Conservation (phyloP, 371 early-diverging fungal genomes). For the Circinella minor region DNA sequence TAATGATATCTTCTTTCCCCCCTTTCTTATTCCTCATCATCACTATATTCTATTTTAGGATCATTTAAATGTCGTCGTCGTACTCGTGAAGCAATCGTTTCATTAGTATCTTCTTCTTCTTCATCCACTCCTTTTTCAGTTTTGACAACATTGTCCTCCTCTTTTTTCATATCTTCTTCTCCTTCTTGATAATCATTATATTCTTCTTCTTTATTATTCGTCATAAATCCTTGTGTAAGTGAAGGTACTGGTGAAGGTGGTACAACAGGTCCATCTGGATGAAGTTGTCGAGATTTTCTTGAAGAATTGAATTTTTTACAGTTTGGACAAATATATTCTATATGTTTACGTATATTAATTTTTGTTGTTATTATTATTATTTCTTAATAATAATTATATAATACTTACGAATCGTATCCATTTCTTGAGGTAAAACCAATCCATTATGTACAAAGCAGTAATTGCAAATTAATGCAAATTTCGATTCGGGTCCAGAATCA, state of each 20-base stretch:
- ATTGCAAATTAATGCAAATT: slow-evolving; percentile 90
- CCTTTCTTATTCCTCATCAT: too few species aligned
- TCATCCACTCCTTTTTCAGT: background rate
- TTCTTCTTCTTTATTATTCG: background rate
- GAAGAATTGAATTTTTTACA: slow-evolving; percentile 32
- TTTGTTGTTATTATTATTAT: too few species aligned
- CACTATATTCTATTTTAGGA: background rate
- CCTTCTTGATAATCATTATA: background rate
- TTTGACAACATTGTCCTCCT: background rate
- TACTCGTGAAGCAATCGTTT: slow-evolving; percentile 15
- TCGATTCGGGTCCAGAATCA: slow-evolving; percentile 71
- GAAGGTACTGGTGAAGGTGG: slow-evolving; percentile 12
- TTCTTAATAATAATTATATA: too few species aligned
- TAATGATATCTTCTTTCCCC: too few species aligned
- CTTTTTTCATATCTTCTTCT: background rate
- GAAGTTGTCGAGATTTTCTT: slow-evolving; percentile 27
- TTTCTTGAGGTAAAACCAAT: slow-evolving; percentile 79
- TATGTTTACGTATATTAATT: background rate
- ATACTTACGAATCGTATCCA: slow-evolving; percentile 65
- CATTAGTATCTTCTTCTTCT: background rate
- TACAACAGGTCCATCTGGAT: slow-evolving; percentile 22
- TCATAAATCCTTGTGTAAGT: background rate
- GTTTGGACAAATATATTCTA: slow-evolving; percentile 29
- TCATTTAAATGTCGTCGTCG: slow-evolving; percentile 6
- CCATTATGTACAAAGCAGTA: slow-evolving; percentile 92